Evolutionary conservation across 129 eudicot species (phyloP).

Genomic region (Lonicera japonica): DNA sequence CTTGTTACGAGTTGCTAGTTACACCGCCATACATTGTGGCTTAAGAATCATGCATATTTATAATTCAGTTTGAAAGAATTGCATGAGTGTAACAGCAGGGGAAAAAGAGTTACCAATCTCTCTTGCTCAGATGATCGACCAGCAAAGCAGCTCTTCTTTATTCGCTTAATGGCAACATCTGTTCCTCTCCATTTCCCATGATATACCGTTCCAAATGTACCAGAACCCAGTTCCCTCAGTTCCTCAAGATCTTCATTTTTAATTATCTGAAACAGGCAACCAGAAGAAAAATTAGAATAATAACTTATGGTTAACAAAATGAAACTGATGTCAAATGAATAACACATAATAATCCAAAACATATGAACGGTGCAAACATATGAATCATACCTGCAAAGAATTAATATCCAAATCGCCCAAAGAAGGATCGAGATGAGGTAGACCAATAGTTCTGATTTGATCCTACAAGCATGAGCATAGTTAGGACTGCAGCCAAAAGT

Average conservation of each 20-base stretch:
- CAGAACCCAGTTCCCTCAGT: constrained; percentile 89
- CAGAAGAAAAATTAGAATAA: neutral
- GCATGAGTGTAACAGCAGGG: no score
- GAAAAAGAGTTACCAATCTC: constrained; percentile 50
- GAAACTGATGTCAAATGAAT: no score
- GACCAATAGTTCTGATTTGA: constrained; percentile 44
- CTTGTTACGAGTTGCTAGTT: no score
- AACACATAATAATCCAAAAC: no score
- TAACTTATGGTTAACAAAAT: no score
- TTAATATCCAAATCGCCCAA: constrained; percentile 54
- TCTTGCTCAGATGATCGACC: constrained; percentile 94
- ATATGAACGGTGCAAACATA: neutral
- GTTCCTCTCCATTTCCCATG: constrained; percentile 99
- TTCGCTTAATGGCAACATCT: constrained; percentile 87
- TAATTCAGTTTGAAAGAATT: no score
- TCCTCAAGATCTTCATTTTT: constrained; percentile 85
- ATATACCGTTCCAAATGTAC: constrained; percentile 94
- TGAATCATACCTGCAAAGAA: constrained; percentile 64
- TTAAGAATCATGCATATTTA: no score
- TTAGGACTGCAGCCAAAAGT: constrained; percentile 6
- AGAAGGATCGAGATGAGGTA: constrained; percentile 63
- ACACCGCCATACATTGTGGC: no score
- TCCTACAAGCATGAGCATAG: constrained; percentile 33
- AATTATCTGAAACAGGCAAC: constrained; percentile 50
- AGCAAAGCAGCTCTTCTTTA: constrained; percentile 82